A percentile compares a stretch with the other conserved stretches of the same genome.
Evolutionary conservation across 2,329 filamentous ascomycete species (phyloP).

Genomic region (Amphichorda felina): DNA sequence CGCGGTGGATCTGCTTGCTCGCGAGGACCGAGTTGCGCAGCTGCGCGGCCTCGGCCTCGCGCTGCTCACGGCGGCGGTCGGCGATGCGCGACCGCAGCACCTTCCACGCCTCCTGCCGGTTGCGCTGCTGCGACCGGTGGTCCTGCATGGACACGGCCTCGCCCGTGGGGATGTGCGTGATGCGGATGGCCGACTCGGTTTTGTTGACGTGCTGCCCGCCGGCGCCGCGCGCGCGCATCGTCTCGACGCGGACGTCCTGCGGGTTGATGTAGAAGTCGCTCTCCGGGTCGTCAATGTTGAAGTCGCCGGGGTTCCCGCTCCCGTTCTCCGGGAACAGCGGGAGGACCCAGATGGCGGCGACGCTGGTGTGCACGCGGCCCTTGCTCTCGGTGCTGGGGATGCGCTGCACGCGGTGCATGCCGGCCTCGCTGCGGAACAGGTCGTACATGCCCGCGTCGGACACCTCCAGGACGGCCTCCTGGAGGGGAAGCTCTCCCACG

Average conservation of each 20-base stretch:
- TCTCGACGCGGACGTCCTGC: conserved; percentile 71
- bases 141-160: conserved; percentile 90
- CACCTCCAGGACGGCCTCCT: conserved; percentile 82
- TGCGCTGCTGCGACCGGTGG: conserved; percentile 77
- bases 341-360: conserved; percentile 83
- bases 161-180: conserved; percentile 83
- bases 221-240: conserved; percentile 84
- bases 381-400: conserved; percentile 85
- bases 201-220: conserved; percentile 98
- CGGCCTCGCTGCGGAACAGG: conserved; percentile 72
- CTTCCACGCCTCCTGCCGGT: conserved; percentile 79
- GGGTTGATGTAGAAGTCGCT: conserved; percentile 88
- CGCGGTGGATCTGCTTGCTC: conserved; percentile 71
- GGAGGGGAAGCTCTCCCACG: conserved; percentile 56
- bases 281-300: conserved; percentile 67
- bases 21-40: conserved; percentile 71
- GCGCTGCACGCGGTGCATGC: conserved; percentile 90
- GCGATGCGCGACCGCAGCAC: conserved; percentile 74
- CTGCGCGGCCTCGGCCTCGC: conserved; percentile 67
- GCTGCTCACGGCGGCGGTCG: conserved; percentile 64
- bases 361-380: conserved; percentile 86
- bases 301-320: conserved; percentile 33
- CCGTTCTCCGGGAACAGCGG: conserved; percentile 61
- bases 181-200: conserved; percentile 86
- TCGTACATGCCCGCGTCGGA: conserved; percentile 69